Base-by-base conservation (phyloP, 176 grass and related monocot genomes). In the Luzula sylvatica region DNA sequence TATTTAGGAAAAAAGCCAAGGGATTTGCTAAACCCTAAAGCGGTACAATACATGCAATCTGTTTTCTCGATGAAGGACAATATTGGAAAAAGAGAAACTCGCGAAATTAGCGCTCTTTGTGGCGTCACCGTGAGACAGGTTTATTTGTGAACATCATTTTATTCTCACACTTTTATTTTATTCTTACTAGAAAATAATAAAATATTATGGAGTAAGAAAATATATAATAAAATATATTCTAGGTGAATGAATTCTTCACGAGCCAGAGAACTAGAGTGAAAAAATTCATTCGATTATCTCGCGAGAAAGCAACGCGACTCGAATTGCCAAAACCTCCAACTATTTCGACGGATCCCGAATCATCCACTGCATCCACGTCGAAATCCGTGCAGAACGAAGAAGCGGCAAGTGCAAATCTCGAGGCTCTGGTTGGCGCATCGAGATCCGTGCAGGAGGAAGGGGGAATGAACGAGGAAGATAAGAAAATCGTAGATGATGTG, bases 21-120 rank as follows among this genome's bases (percentile, higher is more conserved):
- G 28, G 92, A 90, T 73, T 76, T 86, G 75, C 77, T 98, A 69
- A 89, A 86, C 61, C 85, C 92, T 55, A 98, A 98, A 79, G 68
- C 92, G 43, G 68, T 77, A 13, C 86, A 82, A 27, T 86, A 58
- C 52, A 82, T 98, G 85, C 92, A 90, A 57, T 98, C 92, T 42
- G 58, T 98, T 82, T 98, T 98, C 64, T 87, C 92, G 28, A 68
- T 90, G 50, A 98, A 98, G 72, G 92, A 98, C 58, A 80, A 61
- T 68, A 73, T 98, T 74, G 85, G 85, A 12, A 98, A 98, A 74
- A 98, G 70, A 55, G 92, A 98, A 82, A 81, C 72, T 16, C 74
- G 78, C 8, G 92, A 98, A 60, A 86, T 98, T 72, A 90, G 85
- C 4, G 69, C 75, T 74, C 71, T 82, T 57, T 90, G 64, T 80